Conservation (phyloP, 192 early-diverging fungal genomes). For the Spizellomyces punctatus region DNA sequence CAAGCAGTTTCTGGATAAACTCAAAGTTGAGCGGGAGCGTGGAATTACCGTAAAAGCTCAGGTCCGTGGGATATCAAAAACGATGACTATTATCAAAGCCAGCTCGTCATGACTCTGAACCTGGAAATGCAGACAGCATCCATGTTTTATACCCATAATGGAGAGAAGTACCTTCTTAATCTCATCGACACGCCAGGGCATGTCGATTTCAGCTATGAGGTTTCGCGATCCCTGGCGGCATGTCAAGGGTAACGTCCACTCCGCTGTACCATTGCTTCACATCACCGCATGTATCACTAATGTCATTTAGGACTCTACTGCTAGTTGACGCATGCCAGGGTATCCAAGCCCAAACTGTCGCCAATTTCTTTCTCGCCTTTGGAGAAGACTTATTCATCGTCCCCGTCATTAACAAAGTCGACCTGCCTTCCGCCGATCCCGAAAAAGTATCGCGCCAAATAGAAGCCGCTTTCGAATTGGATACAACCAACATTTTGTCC, state of each 20-base stretch:
- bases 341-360: conserved; percentile 97
- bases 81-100: conserved; percentile 2
- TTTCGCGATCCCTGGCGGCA: conserved; percentile 88
- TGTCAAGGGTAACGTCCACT: conserved; percentile 71
- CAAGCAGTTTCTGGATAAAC: conserved; percentile 93
- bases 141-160: conserved; percentile 87
- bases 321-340: conserved; percentile 95
- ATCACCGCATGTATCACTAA: neutral
- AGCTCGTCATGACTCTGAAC: neutral
- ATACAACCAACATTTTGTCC: conserved; percentile 52
- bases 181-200: conserved; percentile 93
- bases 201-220: conserved; percentile 96
- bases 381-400: conserved; percentile 82
- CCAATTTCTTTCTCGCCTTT: conserved; percentile 95
- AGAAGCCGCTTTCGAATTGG: conserved; percentile 84
- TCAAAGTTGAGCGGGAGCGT: conserved; percentile 92
- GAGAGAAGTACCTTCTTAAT: conserved; percentile 84
- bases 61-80: conserved; percentile 5
- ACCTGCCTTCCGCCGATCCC: conserved; percentile 86
- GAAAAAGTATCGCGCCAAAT: conserved; percentile 78
- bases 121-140: conserved; percentile 64
- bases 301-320: conserved; percentile 61
- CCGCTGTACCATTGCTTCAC: neutral
- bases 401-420: conserved; percentile 94
- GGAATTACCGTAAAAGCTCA: conserved; percentile 99